phyloP scores from a whole-genome alignment of 2,329 filamentous ascomycete genomes.

The Alternaria hordeiaustralica region DNA sequence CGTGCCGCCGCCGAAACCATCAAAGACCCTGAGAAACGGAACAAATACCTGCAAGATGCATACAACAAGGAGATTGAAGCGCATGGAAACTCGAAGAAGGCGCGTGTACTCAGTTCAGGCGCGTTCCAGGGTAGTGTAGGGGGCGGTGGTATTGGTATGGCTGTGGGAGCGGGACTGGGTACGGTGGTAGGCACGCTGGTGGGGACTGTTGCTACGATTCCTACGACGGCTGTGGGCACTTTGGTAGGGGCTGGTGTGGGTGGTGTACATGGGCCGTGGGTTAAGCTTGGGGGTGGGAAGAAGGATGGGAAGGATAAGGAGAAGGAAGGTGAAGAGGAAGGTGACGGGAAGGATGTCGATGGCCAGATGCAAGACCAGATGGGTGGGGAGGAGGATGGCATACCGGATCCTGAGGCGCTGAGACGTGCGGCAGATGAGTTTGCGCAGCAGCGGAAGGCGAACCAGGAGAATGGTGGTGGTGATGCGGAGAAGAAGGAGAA shows the following conservation, averaged over 20 bases:
- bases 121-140: constrained; percentile 51
- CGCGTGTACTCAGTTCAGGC: constrained; percentile 42
- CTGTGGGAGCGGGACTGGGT: constrained; percentile 51
- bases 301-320: constrained; percentile 13
- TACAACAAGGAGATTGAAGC: constrained; percentile 44
- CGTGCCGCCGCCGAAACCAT: constrained; percentile 33
- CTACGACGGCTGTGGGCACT: constrained; percentile 49
- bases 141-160: constrained; percentile 52
- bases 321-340: constrained; percentile 15
- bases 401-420: constrained; percentile 35
- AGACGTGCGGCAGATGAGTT: constrained; percentile 30
- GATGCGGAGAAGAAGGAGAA: constrained; percentile 13
- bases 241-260: constrained; percentile 52
- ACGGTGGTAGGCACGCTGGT: constrained; percentile 52
- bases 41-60: constrained; percentile 43
- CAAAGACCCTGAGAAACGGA: constrained; percentile 42
- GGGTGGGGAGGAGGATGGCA: constrained; percentile 21
- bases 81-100: constrained; percentile 44
- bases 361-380: constrained; percentile 1
- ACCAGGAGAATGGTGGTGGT: constrained; percentile 2
- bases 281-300: constrained; percentile 44
- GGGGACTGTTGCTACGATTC: constrained; percentile 49
- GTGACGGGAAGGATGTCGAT: constrained; percentile 6
- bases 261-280: constrained; percentile 52
- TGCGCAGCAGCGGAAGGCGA: constrained; percentile 1